These are phyloP conservation scores for Biscogniauxia sp. DNA, from an alignment of 2,329 filamentous ascomycete species.

Conservation along the genomic window DNA sequence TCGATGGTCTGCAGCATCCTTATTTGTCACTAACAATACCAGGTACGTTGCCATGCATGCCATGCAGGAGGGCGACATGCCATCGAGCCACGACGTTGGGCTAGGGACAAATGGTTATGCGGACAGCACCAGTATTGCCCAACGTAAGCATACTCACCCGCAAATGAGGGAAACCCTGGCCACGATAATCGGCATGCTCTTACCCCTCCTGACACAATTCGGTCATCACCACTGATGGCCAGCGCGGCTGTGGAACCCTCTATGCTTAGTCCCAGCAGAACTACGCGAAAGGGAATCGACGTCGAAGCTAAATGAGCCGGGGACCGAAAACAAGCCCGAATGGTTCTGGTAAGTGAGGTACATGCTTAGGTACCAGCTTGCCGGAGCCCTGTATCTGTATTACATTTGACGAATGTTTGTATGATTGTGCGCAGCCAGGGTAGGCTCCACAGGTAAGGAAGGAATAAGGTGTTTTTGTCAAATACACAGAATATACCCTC, in stretches of 20 bases:
- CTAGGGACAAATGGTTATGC: conserved; percentile 51
- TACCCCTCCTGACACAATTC: conserved; percentile 75
- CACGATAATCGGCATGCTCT: conserved; percentile 72
- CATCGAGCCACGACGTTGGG: conserved; percentile 51
- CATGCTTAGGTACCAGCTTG: neutral
- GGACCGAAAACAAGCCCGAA: neutral
- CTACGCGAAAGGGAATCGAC: neutral
- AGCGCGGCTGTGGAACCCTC: neutral
- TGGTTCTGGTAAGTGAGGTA: neutral
- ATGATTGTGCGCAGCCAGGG: neutral
- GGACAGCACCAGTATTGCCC: conserved; percentile 43
- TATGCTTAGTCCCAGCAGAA: neutral
- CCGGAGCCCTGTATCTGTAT: neutral
- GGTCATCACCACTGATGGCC: conserved; percentile 64
- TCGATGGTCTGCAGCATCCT: neutral
- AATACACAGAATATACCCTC: neutral
- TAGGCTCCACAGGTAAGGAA: neutral
- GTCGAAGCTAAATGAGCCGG: neutral
- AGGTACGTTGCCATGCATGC: conserved; percentile 98
- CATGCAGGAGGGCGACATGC: conserved; percentile 74
- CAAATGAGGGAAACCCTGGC: conserved; percentile 68
- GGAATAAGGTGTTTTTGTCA: neutral
- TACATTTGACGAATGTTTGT: neutral
- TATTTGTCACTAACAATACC: conserved; percentile 1
- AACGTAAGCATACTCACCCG: conserved; percentile 53